A percentile compares a stretch with the other conserved stretches of the same genome.
These are phyloP conservation scores for Debaryomyces coudertii DNA, from an alignment of 1,139 yeast species.

Conservation along the genomic window DNA sequence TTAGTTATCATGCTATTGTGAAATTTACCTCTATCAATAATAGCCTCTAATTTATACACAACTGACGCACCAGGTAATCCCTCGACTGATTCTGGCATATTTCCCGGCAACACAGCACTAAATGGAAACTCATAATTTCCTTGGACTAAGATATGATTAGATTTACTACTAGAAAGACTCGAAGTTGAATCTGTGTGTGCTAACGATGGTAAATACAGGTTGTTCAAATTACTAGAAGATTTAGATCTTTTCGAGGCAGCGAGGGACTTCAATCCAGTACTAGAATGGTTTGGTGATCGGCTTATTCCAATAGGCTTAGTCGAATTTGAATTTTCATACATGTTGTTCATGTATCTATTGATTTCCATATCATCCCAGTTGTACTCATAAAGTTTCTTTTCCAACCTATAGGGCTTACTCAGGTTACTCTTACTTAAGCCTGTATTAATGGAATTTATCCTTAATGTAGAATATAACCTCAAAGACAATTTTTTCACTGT, in stretches of 20 bases:
- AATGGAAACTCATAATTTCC: constrained; percentile 95
- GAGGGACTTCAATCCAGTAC: constrained; percentile 39
- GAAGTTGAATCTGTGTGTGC: constrained; percentile 15
- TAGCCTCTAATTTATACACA: constrained; percentile 77
- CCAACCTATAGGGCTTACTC: constrained; percentile 59
- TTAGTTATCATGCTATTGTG: constrained; percentile 65
- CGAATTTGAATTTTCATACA: constrained; percentile 29
- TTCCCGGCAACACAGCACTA: constrained; percentile 82
- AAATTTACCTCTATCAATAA: constrained; percentile 82
- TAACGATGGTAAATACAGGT: constrained; percentile 19
- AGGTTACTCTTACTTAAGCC: constrained; percentile 47
- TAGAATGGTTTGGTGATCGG: constrained; percentile 31
- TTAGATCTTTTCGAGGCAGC: constrained; percentile 36
- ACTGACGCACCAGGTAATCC: constrained; percentile 86
- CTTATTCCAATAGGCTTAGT: constrained; percentile 20
- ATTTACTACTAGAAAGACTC: constrained; percentile 18
- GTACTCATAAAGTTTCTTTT: constrained; percentile 71
- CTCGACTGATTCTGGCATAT: constrained; percentile 84
- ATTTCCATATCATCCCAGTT: constrained; percentile 73
- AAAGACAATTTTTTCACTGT: constrained; percentile 65
- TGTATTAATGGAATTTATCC: constrained; percentile 60
- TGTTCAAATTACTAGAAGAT: constrained; percentile 32
- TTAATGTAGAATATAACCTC: constrained; percentile 64
- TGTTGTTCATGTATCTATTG: constrained; percentile 30
- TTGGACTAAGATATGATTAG: constrained; percentile 24